These are phyloP conservation scores for Vaccinium corymbosum DNA, from an alignment of 148 eudicot species.

Conservation along the genomic window DNA sequence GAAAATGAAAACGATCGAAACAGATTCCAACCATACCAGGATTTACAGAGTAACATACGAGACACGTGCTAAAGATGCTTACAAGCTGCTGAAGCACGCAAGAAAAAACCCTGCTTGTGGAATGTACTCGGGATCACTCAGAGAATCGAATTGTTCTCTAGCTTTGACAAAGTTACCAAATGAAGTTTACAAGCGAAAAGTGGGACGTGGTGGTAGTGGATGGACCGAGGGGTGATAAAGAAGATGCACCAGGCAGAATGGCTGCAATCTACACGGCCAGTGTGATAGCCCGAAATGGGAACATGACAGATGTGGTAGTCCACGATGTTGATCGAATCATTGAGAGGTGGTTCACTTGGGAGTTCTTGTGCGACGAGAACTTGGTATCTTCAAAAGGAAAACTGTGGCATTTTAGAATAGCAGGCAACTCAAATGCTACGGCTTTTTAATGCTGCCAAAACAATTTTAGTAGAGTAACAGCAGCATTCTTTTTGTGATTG, in stretches of 20 bases:
- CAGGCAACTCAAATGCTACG: conserved; percentile 31
- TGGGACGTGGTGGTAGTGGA: conserved; percentile 91
- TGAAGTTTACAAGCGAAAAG: conserved; percentile 47
- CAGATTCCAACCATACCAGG: conserved; percentile 33
- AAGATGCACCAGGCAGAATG: conserved; percentile 84
- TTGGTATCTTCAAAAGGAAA: conserved; percentile 84
- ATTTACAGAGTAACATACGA: conserved; percentile 46
- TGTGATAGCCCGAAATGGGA: conserved; percentile 62
- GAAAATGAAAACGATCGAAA: conserved; percentile 20
- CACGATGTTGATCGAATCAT: conserved; percentile 77
- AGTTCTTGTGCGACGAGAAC: conserved; percentile 78
- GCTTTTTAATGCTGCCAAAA: conserved; percentile 5
- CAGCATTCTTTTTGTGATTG: conserved; percentile 9
- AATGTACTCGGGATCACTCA: conserved; percentile 21
- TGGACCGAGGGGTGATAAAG: conserved; percentile 66
- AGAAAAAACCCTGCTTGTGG: conserved; percentile 47
- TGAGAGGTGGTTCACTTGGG: conserved; percentile 95
- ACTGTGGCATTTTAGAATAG: conserved; percentile 72
- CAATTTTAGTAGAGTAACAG: not conserved
- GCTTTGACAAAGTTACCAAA: conserved; percentile 53
- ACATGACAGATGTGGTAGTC: conserved; percentile 62
- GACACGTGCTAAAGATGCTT: conserved; percentile 73
- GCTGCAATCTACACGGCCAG: conserved; percentile 72
- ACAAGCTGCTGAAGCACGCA: conserved; percentile 54
- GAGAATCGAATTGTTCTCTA: conserved; percentile 51